Conservation (phyloP, 805 yeast genomes). For the Metschnikowia baotianmanensis region DNA sequence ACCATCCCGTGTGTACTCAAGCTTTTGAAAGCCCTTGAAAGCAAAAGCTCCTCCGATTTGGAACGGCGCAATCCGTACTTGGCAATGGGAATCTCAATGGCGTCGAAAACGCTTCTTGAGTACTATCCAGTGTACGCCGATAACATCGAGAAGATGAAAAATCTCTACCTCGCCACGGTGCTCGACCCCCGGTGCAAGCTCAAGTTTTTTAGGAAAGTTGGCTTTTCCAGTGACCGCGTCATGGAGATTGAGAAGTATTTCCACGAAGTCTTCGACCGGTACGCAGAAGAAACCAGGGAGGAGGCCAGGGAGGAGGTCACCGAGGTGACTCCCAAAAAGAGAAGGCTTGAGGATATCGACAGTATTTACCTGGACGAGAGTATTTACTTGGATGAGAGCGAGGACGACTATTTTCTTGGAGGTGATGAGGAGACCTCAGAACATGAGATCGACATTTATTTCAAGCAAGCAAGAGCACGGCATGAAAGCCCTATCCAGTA, state of each 20-base stretch:
- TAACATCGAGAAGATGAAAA: conserved; percentile 1
- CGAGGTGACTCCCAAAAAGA: background rate
- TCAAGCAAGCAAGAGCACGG: conserved; percentile 1
- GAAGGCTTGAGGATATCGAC: conserved; percentile 3
- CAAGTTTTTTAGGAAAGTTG: background rate
- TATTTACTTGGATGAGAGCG: conserved; percentile 2
- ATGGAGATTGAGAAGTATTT: background rate
- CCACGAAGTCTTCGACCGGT: conserved; percentile 1
- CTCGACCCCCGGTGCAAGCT: conserved; percentile 7
- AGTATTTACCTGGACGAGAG: no score
- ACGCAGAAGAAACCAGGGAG: background rate
- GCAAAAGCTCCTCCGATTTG: background rate
- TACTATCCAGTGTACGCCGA: conserved; percentile 2
- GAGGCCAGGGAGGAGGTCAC: background rate
- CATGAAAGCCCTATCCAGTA: conserved; percentile 1
- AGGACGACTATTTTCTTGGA: conserved; percentile 4
- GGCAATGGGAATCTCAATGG: conserved; percentile 2
- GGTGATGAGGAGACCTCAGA: conserved; percentile 1
- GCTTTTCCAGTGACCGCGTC: background rate
- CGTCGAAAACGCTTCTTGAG: conserved; percentile 1
- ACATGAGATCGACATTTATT: conserved; percentile 1
- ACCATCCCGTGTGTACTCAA: conserved; percentile 1
- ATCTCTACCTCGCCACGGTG: conserved; percentile 4
- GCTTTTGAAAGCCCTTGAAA: background rate
- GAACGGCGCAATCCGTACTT: conserved; percentile 1